phyloP scores from a whole-genome alignment of 129 eudicot genomes.

The Artemisia tridentata region DNA sequence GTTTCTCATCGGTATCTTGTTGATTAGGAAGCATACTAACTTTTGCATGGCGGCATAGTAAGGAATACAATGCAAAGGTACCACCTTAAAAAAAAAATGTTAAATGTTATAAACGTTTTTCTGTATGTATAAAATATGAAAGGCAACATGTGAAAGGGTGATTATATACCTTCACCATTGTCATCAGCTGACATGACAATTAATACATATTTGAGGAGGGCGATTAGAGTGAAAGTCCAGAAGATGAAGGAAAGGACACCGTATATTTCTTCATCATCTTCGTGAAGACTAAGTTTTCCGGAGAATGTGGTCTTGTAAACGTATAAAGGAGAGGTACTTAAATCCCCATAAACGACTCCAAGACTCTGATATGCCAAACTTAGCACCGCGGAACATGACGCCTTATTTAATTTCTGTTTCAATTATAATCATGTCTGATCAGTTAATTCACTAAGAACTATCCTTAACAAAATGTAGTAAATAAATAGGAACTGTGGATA shows the following conservation, averaged over 20 bases:
- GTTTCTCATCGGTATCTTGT: slow-evolving; percentile 56
- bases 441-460: not conserved
- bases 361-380: slow-evolving; percentile 78
- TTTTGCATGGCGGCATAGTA: slow-evolving; percentile 74
- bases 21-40: slow-evolving; percentile 73
- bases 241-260: slow-evolving; percentile 77
- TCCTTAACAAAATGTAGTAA: not conserved
- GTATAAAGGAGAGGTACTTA: slow-evolving; percentile 75
- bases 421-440: slow-evolving; percentile 5
- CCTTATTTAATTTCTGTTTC: slow-evolving; percentile 41
- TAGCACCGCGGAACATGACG: slow-evolving; percentile 41
- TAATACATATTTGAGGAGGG: slow-evolving; percentile 57
- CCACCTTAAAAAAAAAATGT: slow-evolving; percentile 49
- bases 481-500: not conserved
- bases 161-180: slow-evolving; percentile 64
- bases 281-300: slow-evolving; percentile 54
- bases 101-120: not conserved
- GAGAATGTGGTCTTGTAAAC: slow-evolving; percentile 74
- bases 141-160: not conserved
- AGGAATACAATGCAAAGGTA: slow-evolving; percentile 78
- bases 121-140: not conserved
- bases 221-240: slow-evolving; percentile 73
- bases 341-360: slow-evolving; percentile 79
- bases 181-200: slow-evolving; percentile 73
- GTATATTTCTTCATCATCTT: slow-evolving; percentile 65